Evolutionary conservation across 2,329 filamentous ascomycete genomes (phyloP).

Genomic region (Botryotinia globosa): DNA sequence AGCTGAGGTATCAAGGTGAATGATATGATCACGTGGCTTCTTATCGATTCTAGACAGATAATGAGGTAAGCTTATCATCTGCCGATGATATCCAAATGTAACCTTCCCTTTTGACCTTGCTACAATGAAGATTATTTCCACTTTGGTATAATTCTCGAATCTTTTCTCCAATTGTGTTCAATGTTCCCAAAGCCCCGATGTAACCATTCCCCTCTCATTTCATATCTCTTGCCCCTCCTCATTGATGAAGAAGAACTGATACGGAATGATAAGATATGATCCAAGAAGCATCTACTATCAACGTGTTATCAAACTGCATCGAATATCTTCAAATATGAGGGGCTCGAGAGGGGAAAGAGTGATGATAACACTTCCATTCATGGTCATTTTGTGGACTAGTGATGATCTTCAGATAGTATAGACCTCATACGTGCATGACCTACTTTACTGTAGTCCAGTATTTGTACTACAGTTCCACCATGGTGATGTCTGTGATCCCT

Average conservation of each 20-base stretch:
- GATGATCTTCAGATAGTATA: not conserved
- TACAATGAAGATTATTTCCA: not conserved
- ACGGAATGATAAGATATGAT: conserved; percentile 11
- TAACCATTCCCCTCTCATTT: not conserved
- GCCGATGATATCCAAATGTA: not conserved
- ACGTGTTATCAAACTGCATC: not conserved
- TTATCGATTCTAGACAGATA: not conserved
- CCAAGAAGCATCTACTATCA: not conserved
- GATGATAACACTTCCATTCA: not conserved
- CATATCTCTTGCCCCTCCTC: not conserved
- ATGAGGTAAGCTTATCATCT: not conserved
- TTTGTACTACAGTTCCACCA: not conserved
- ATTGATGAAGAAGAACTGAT: not conserved
- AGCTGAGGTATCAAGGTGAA: not conserved
- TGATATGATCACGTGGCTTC: not conserved
- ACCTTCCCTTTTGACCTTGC: not conserved
- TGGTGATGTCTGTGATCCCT: too few relatives aligned
- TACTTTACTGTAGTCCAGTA: not conserved
- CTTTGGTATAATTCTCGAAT: not conserved
- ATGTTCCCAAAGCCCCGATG: too few relatives aligned
- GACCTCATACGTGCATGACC: too few relatives aligned
- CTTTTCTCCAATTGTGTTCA: not conserved
- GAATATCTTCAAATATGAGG: not conserved
- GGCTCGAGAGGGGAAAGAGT: not conserved
- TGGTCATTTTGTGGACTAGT: not conserved